A percentile compares a stretch with the other conserved stretches of the same genome.
These are phyloP conservation scores for Sporodiniella umbellata DNA, from an alignment of 371 early-diverging fungal species.

Conservation along the genomic window DNA sequence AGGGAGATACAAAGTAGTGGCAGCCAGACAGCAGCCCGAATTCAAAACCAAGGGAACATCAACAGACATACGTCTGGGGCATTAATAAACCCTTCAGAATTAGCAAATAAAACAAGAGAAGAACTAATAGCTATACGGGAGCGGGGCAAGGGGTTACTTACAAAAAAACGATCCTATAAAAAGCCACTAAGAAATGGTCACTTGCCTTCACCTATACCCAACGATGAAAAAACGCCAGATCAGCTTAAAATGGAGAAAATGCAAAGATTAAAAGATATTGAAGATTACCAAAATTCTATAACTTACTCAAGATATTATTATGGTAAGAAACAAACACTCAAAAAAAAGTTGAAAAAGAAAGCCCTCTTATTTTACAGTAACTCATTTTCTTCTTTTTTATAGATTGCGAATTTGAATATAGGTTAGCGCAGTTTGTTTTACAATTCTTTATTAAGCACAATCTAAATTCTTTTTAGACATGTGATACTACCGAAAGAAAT, in stretches of 20 bases:
- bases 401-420: too few species aligned
- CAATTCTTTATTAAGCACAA: too few species aligned
- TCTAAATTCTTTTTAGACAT: too few species aligned
- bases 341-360: too few species aligned
- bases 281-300: constrained; percentile 46
- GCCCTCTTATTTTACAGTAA: too few species aligned
- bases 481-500: constrained; percentile 71
- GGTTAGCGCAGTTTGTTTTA: too few species aligned
- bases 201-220: not conserved
- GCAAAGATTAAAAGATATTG: constrained; percentile 41
- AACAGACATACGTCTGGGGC: too few species aligned
- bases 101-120: constrained; percentile 7
- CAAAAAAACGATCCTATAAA: not conserved
- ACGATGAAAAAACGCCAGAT: constrained; percentile 1
- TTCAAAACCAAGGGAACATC: too few species aligned
- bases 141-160: not conserved
- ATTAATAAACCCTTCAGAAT: not conserved
- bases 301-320: constrained; percentile 64
- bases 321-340: constrained; percentile 21
- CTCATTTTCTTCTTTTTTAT: too few species aligned
- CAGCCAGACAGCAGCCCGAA: too few species aligned
- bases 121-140: constrained; percentile 8
- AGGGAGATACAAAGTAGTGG: not conserved
- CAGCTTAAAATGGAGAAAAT: constrained; percentile 1
- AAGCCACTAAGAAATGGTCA: not conserved